Base-by-base conservation (phyloP, 2,329 filamentous ascomycete genomes). In the Venturia carpophila region DNA sequence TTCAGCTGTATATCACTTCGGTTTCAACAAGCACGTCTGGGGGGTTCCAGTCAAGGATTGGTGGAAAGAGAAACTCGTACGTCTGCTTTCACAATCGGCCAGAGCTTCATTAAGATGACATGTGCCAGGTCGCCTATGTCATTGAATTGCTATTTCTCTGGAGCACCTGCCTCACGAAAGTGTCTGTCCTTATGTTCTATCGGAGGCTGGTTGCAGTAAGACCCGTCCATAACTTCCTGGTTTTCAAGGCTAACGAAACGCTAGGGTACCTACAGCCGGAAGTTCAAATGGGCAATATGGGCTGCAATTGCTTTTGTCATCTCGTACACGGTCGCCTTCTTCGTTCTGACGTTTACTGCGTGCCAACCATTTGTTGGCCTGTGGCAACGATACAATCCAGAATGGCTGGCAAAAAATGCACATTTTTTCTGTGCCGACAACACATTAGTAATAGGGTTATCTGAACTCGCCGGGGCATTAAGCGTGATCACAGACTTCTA, bases 111-210 rank as follows among this genome's bases (percentile, higher is more conserved):
- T 42, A 27, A 37, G 19, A 34, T 34, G 30, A 3, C 3, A 21
- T 11, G 13, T 21, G 21, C 13, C 65, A 72, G 68, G 66, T 72
- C 11, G 69, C 71, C 63, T 76, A 72, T 72, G 67, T 76, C 9
- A 73, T 69, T 37, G 72, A 76, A 68, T 67, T 71, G 24, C 66
- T 70, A 2, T 76, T 75, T 63, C 64, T 75, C n/a, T 19, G 73
- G 34, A 72, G 70, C 55, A 71, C 68, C 15, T 71, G 71, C 60
- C 70, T 71, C 27, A 73, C 72, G 45, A 78, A 77, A 66, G 69
- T 76, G 21, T 76, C 74, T 0, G 71, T 77, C 1, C 68, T 77
- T 10, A 68, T 72, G n/a, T 76, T 78, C 67, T 77, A 75, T 63
- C 71, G 72, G 11, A 69, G 75, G 41, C 67, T 78, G 1, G 73